These are phyloP conservation scores for Diaporthe australafricana DNA, from an alignment of 2,329 filamentous ascomycete genomes.

Conservation along the genomic window DNA sequence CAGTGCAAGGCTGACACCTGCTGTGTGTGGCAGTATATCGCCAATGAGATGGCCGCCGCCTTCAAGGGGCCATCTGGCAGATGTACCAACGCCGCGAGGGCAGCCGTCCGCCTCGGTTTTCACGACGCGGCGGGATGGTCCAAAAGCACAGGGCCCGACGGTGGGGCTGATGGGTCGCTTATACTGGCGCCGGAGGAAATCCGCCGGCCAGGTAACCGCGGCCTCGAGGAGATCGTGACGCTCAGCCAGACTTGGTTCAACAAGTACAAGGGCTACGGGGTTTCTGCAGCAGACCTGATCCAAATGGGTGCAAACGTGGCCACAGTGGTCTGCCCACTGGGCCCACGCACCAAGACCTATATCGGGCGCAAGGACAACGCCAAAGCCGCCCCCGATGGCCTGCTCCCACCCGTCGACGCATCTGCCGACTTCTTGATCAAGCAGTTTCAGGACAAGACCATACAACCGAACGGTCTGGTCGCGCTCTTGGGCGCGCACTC, in stretches of 20 bases:
- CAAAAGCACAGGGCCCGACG: constrained; percentile 47
- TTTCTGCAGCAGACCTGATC: constrained; percentile 66
- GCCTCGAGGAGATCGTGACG: constrained; percentile 57
- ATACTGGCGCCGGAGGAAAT: constrained; percentile 54
- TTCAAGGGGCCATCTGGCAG: constrained; percentile 53
- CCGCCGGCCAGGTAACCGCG: constrained; percentile 56
- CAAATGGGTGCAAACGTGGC: constrained; percentile 64
- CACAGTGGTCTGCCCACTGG: constrained; percentile 57
- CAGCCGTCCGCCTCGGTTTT: constrained; percentile 59
- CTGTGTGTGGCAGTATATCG: constrained; percentile 58
- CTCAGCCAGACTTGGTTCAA: constrained; percentile 53
- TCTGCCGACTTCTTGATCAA: constrained; percentile 60
- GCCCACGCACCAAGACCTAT: constrained; percentile 61
- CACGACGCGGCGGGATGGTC: constrained; percentile 61
- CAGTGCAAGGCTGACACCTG: constrained; percentile 53
- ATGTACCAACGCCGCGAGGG: constrained; percentile 57
- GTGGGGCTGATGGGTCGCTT: constrained; percentile 61
- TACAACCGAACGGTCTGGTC: constrained; percentile 60
- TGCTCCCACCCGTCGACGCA: constrained; percentile 57
- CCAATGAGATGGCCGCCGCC: constrained; percentile 50
- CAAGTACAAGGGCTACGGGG: constrained; percentile 54
- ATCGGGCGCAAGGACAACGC: constrained; percentile 62
- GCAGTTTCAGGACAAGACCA: constrained; percentile 65
- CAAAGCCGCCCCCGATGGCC: constrained; percentile 50
- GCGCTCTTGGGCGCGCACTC: constrained; percentile 68